A percentile compares a stretch with the other conserved stretches of the same genome.
These are phyloP conservation scores for Alternaria sp. DNA, from an alignment of 2,329 filamentous ascomycete species.

Conservation along the genomic window DNA sequence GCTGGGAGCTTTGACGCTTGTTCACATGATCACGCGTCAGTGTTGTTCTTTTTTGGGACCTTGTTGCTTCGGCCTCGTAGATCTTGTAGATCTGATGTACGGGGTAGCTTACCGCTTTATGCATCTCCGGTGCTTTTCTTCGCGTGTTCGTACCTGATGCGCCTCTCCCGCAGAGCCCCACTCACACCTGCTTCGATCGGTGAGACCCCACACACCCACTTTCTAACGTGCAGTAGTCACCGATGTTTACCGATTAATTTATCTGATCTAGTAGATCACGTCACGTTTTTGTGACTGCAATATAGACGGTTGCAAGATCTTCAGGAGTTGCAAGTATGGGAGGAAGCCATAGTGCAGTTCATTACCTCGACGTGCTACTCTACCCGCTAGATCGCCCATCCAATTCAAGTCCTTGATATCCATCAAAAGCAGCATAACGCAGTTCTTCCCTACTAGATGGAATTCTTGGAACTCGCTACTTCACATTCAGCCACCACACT, in stretches of 20 bases:
- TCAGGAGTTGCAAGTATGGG: not conserved
- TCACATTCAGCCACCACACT: not conserved
- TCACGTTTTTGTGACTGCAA: not conserved
- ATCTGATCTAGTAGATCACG: not conserved
- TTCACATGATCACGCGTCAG: not conserved
- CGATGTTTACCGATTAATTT: not conserved
- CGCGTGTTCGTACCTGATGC: not conserved
- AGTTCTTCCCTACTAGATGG: not conserved
- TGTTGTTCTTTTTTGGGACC: not conserved
- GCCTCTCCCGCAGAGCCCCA: not conserved
- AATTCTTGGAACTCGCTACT: not conserved
- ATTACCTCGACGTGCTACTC: not conserved
- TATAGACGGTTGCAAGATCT: not conserved
- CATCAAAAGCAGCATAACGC: not conserved
- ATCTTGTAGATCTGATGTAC: not conserved
- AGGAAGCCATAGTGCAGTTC: not conserved
- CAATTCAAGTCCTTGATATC: not conserved
- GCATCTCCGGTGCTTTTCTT: not conserved
- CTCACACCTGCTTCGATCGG: not conserved
- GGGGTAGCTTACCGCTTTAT: not conserved
- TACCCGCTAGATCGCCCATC: not conserved
- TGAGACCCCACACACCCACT: not conserved
- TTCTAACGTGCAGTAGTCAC: slow-evolving; percentile 1
- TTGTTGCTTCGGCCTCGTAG: not conserved
- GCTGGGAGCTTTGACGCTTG: not conserved